These are phyloP conservation scores for Fusarium multiceps DNA, from an alignment of 2,329 filamentous ascomycete species.

Conservation along the genomic window DNA sequence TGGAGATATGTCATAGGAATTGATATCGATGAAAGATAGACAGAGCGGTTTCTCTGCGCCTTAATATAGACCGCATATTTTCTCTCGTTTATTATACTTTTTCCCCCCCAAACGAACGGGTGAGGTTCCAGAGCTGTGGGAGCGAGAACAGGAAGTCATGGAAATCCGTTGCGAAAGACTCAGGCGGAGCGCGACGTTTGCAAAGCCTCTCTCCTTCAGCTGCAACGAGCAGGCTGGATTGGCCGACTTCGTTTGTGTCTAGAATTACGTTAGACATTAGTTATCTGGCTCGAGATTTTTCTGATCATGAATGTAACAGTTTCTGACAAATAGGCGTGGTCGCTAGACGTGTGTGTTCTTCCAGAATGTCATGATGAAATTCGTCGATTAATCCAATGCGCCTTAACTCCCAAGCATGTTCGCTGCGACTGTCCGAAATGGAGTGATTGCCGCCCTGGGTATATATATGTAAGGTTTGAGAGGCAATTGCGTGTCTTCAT, in stretches of 20 bases:
- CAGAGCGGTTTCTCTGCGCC: slow-evolving; percentile 28
- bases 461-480: slow-evolving; percentile 31
- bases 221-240: slow-evolving; percentile 7
- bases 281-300: slow-evolving; percentile 27
- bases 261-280: slow-evolving; percentile 25
- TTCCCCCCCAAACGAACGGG: slow-evolving; percentile 9
- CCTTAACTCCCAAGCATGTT: slow-evolving; percentile 26
- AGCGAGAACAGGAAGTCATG: slow-evolving; percentile 20
- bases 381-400: slow-evolving; percentile 17
- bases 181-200: slow-evolving; percentile 26
- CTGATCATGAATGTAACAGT: slow-evolving; percentile 36
- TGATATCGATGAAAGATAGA: slow-evolving; percentile 30
- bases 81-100: slow-evolving; percentile 38
- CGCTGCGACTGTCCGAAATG: not conserved
- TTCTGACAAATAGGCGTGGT: slow-evolving; percentile 36
- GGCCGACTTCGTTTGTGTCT: slow-evolving; percentile 7
- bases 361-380: not conserved
- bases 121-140: slow-evolving; percentile 20
- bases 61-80: slow-evolving; percentile 40
- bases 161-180: slow-evolving; percentile 27
- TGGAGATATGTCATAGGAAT: slow-evolving; percentile 10
- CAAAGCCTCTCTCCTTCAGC: not conserved
- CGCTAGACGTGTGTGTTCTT: slow-evolving; percentile 6
- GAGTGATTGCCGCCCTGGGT: slow-evolving; percentile 24
- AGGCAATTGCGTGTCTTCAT: slow-evolving; percentile 28